Evolutionary conservation across 2,329 filamentous ascomycete species (phyloP).

Genomic region (Colletotrichum lentis): DNA sequence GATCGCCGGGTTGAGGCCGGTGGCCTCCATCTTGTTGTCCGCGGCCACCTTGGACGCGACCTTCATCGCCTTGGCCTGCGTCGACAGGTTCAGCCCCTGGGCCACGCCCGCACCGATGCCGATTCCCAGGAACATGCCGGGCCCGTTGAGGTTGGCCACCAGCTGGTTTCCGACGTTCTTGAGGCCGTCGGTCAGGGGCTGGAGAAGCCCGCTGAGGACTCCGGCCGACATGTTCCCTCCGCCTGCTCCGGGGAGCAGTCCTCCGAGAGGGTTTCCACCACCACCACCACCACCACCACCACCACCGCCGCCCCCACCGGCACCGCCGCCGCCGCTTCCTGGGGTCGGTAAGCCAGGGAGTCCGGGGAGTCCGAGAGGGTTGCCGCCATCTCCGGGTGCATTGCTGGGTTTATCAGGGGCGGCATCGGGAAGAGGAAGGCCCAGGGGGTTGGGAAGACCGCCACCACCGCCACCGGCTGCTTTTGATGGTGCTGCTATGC

Average conservation of each 20-base stretch:
- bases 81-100: constrained; percentile 41
- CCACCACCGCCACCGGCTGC: background rate
- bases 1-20: constrained; percentile 44
- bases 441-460: background rate
- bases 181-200: constrained; percentile 33
- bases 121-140: constrained; percentile 42
- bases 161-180: constrained; percentile 33
- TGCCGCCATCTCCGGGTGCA: background rate
- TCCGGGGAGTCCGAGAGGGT: background rate
- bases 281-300: no score
- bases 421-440: constrained; percentile 9
- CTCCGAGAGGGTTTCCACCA: constrained; percentile 2
- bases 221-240: constrained; percentile 14
- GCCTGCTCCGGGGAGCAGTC: constrained; percentile 8
- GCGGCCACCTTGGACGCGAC: constrained; percentile 40
- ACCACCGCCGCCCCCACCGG: background rate
- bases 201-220: constrained; percentile 22
- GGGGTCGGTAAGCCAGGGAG: background rate
- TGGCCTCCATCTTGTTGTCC: constrained; percentile 44
- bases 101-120: constrained; percentile 42
- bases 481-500: background rate
- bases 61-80: constrained; percentile 30
- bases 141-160: constrained; percentile 31
- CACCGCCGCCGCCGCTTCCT: background rate
- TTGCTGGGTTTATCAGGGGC: background rate